Evolutionary conservation across 148 eudicot genomes (phyloP).

Genomic region (Pharnaceum exiguum): DNA sequence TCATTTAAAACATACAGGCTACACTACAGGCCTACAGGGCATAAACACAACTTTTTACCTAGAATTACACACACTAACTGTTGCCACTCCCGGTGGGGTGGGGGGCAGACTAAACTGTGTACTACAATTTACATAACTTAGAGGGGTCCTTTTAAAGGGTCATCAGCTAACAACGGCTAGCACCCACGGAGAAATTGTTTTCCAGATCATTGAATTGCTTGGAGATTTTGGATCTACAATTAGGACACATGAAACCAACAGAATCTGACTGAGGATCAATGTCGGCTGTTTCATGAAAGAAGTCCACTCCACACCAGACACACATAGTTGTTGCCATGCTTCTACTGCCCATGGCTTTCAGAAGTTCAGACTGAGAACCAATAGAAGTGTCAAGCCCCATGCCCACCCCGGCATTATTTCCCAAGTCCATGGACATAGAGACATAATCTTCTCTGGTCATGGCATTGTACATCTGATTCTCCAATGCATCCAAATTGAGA

Average conservation of each 20-base stretch:
- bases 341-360: slow-evolving; percentile 12
- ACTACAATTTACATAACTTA: slow-evolving; percentile 10
- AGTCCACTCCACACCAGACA: slow-evolving; percentile 64
- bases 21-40: neutral
- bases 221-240: slow-evolving; percentile 60
- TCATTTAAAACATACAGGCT: neutral
- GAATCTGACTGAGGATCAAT: slow-evolving; percentile 58
- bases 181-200: slow-evolving; percentile 32
- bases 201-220: slow-evolving; percentile 46
- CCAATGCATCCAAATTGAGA: slow-evolving; percentile 49
- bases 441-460: slow-evolving; percentile 32
- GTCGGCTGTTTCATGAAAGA: slow-evolving; percentile 40
- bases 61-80: slow-evolving; percentile 3
- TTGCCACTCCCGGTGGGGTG: no score
- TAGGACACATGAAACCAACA: slow-evolving; percentile 70
- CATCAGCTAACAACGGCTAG: slow-evolving; percentile 6
- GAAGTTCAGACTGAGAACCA: slow-evolving; percentile 26
- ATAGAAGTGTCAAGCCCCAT: slow-evolving; percentile 26
- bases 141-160: neutral
- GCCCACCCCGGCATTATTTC: slow-evolving; percentile 25
- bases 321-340: slow-evolving; percentile 39
- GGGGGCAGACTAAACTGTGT: no score
- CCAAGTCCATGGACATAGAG: slow-evolving; percentile 36
- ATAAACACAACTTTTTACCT: slow-evolving; percentile 1
- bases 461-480: slow-evolving; percentile 35